Evolutionary conservation across 139 green algal genomes (phyloP).

Genomic region (Coelastrella sp.): DNA sequence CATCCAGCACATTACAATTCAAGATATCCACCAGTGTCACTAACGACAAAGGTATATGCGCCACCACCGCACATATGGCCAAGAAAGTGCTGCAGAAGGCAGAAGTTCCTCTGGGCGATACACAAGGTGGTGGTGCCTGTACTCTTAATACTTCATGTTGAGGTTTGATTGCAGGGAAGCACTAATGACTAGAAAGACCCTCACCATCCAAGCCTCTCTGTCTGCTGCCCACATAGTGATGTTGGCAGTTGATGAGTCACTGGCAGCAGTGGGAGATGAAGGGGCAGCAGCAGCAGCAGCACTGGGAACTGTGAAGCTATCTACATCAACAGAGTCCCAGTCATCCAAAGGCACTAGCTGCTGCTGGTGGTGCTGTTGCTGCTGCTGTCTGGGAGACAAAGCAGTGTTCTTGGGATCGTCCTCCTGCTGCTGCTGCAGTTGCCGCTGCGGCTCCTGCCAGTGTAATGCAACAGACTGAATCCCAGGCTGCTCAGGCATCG

Average conservation of each 20-base stretch:
- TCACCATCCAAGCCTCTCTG: conserved; percentile 43
- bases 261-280: conserved; percentile 1
- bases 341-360: too few species aligned
- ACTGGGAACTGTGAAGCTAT: conserved; percentile 19
- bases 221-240: conserved; percentile 18
- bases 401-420: neutral
- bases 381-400: neutral
- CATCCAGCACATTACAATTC: too few species aligned
- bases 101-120: too few species aligned
- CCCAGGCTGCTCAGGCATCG: neutral
- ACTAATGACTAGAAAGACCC: too few species aligned
- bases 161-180: too few species aligned
- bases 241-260: neutral
- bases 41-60: too few species aligned
- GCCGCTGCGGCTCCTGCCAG: neutral
- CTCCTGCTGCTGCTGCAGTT: neutral
- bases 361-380: conserved; percentile 24
- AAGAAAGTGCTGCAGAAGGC: too few species aligned
- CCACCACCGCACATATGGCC: too few species aligned
- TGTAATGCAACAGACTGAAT: too few species aligned
- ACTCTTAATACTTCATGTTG: too few species aligned
- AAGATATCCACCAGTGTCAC: too few species aligned
- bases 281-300: neutral
- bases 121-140: too few species aligned
- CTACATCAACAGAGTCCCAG: conserved; percentile 29